Conservation (phyloP, 345 rosid genomes). For the Adansonia digitata region DNA sequence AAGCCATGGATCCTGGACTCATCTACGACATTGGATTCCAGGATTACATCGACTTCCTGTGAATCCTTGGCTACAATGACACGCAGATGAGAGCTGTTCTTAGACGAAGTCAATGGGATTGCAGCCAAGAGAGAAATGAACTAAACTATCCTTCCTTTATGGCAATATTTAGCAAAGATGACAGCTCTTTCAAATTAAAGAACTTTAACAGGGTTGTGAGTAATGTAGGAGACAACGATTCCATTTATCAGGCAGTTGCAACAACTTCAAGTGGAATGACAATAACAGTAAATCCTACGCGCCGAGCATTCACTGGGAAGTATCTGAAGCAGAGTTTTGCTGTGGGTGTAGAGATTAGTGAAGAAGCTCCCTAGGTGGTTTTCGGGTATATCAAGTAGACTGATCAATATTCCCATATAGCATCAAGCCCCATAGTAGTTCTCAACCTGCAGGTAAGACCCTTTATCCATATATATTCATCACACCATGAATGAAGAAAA, state of each 20-base stretch:
- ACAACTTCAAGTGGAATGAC: slow-evolving; percentile 22
- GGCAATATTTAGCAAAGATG: slow-evolving; percentile 21
- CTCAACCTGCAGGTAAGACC: slow-evolving; percentile 7
- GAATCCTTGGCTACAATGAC: slow-evolving; percentile 27
- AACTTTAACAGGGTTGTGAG: no score
- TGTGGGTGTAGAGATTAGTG: not conserved
- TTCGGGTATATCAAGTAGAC: slow-evolving; percentile 20
- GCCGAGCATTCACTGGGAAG: not conserved
- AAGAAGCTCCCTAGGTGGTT: not conserved
- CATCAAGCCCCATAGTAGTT: slow-evolving; percentile 38
- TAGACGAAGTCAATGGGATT: slow-evolving; percentile 20
- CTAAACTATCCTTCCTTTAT: slow-evolving; percentile 38
- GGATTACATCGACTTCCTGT: slow-evolving; percentile 37
- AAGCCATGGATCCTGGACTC: slow-evolving; percentile 44
- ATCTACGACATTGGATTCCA: slow-evolving; percentile 36
- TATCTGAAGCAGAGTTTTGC: not conserved
- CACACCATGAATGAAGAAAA: not conserved
- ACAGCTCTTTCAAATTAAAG: slow-evolving; percentile 16
- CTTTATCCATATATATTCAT: not conserved
- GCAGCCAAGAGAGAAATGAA: not conserved
- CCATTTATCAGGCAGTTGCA: no score
- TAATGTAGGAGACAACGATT: no score
- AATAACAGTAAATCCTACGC: not conserved
- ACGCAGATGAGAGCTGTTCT: slow-evolving; percentile 35
- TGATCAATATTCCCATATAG: slow-evolving; percentile 33